phyloP scores from a whole-genome alignment of 768 basidiomycete species.

The Dictyophora rubrovolvata region DNA sequence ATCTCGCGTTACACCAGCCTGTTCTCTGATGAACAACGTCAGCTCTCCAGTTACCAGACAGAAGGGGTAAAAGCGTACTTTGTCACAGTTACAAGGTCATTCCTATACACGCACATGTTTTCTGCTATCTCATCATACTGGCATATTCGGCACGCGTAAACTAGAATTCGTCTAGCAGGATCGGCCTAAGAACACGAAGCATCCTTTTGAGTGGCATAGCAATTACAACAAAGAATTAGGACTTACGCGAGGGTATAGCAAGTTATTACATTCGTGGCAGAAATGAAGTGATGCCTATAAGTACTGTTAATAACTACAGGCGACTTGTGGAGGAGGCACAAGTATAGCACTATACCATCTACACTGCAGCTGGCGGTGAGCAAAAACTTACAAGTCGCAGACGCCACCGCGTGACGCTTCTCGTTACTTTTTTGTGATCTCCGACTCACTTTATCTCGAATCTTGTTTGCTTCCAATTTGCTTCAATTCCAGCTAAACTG shows the following conservation, averaged over 20 bases:
- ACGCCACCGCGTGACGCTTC: too few species aligned
- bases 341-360: neutral
- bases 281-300: slow-evolving; percentile 78
- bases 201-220: neutral
- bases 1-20: slow-evolving; percentile 84
- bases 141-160: slow-evolving; percentile 90
- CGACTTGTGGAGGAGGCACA: neutral
- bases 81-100: slow-evolving; percentile 87
- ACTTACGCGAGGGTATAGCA: slow-evolving; percentile 60
- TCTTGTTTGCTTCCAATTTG: too few species aligned
- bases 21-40: slow-evolving; percentile 49
- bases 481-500: too few species aligned
- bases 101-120: slow-evolving; percentile 85
- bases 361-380: neutral
- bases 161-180: slow-evolving; percentile 70
- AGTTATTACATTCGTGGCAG: slow-evolving; percentile 91
- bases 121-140: slow-evolving; percentile 74
- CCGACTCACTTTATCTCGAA: too few species aligned
- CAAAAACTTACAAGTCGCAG: too few species aligned
- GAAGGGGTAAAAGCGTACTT: slow-evolving; percentile 44
- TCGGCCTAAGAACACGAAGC: slow-evolving; percentile 62
- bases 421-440: too few species aligned
- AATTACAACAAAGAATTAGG: neutral
- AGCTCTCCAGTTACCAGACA: neutral
- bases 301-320: neutral